Base-by-base conservation (phyloP, 495 filamentous ascomycete species). In the Neurospora terricola region DNA sequence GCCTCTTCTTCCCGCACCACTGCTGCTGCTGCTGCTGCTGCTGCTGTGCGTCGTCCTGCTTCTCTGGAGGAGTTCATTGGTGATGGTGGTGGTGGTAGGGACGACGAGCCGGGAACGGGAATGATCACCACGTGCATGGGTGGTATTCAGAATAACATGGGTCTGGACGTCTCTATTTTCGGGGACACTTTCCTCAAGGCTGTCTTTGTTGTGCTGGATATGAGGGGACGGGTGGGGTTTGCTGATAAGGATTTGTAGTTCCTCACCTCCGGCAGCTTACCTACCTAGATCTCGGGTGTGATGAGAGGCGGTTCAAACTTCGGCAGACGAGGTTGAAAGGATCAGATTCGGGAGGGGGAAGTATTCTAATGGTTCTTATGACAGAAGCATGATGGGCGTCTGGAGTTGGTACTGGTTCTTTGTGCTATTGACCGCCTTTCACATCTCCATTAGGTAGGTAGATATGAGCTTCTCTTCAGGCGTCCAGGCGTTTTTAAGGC, bases 181-280 rank as follows among this genome's bases (percentile, higher is more conserved):
- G 92, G 92, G 10, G 91, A 90, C 74, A 87, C 88, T 6, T 94
- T 92, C 77, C 81, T 94, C 79, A 93, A 93, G 84, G 86, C 85
- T 4, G 83, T 91, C n/a, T 93, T 91, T 79, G 89, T 89, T 69
- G 87, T 93, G 43, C 93, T 93, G 78, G 92, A 94, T 78, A 85
- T 91, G 42, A 90, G 86, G 42, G 89, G 89, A 71, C 85, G 85
- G 38, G 88, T 94, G 75, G 92, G 92, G 16, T 88, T 87, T 72
- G 90, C 91, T 66, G 81, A 87, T 74, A 87, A 91, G 74, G 72
- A 75, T 4, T 69, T 83, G 59, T 38, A 38, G 9, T 14, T 34
- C 7, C 12, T 34, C 27, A n/a, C n/a, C n/a, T n/a, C n/a, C n/a
- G 1, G 27, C 1, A 66, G 54, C 54, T 66, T 42, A 14, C 38